These are phyloP conservation scores for Friedmanniomyces endolithicus DNA, from an alignment of 495 filamentous ascomycete genomes.

Conservation along the genomic window DNA sequence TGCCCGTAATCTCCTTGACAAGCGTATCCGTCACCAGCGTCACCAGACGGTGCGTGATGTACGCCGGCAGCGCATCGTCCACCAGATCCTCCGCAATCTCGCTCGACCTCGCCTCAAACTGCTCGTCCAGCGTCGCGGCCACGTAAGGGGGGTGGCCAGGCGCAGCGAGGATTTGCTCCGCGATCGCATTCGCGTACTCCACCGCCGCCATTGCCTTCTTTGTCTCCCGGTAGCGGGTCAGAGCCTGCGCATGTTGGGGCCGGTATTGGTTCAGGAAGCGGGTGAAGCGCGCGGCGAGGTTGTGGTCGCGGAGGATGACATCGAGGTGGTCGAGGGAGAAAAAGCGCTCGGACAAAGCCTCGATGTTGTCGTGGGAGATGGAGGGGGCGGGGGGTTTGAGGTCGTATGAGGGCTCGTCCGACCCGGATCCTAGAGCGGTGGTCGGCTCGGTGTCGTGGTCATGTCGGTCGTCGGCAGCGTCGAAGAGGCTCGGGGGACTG, in stretches of 20 bases:
- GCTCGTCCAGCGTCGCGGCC: constrained; percentile 21
- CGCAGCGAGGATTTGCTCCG: constrained; percentile 9
- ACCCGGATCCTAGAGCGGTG: constrained; percentile 5
- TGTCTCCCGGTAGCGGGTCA: constrained; percentile 25
- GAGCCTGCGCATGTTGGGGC: constrained; percentile 21
- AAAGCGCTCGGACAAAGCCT: constrained; percentile 22
- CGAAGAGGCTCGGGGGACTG: constrained; percentile 16
- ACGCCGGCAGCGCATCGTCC: constrained; percentile 26
- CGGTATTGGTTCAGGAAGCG: constrained; percentile 26
- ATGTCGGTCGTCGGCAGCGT: constrained; percentile 7
- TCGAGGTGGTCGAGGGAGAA: constrained; percentile 30
- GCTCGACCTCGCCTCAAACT: constrained; percentile 23
- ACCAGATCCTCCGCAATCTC: constrained; percentile 25
- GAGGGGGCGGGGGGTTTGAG: constrained; percentile 27
- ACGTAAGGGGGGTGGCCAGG: constrained; percentile 5
- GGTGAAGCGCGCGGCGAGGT: constrained; percentile 17
- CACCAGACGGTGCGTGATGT: constrained; percentile 27
- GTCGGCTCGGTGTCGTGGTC: constrained; percentile 14
- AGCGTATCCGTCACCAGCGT: constrained; percentile 28
- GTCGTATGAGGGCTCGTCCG: constrained; percentile 25
- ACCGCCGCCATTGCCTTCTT: constrained; percentile 29
- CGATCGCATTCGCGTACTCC: constrained; percentile 29
- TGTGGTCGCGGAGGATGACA: constrained; percentile 25
- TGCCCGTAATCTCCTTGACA: constrained; percentile 30
- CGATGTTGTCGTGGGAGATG: constrained; percentile 24